phyloP scores from a whole-genome alignment of 805 yeast species.

The Saturnispora besseyi region DNA sequence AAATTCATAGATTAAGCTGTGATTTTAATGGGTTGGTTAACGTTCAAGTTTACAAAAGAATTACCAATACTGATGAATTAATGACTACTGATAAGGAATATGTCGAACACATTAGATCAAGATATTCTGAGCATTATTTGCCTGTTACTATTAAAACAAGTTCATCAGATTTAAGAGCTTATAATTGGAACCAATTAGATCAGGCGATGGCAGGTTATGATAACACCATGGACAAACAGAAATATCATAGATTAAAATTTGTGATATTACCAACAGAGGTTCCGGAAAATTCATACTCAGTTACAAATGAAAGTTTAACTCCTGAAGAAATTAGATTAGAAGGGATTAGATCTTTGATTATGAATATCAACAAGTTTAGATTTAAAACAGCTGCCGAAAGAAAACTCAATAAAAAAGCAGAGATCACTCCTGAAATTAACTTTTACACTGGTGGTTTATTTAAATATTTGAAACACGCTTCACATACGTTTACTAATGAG shows the following conservation, averaged over 20 bases:
- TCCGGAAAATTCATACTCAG: conserved; percentile 40
- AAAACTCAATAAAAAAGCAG: conserved; percentile 32
- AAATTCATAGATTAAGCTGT: conserved; percentile 74
- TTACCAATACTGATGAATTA: conserved; percentile 14
- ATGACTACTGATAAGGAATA: conserved; percentile 27
- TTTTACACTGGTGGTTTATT: conserved; percentile 85
- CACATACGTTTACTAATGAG: conserved; percentile 7
- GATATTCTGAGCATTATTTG: conserved; percentile 62
- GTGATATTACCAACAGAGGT: conserved; percentile 76
- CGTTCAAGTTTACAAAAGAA: conserved; percentile 61
- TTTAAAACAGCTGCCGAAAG: conserved; percentile 37
- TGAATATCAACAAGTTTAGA: conserved; percentile 50
- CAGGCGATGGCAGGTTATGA: conserved; percentile 88
- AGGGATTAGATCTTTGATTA: conserved; percentile 66
- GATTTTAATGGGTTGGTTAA: conserved; percentile 65
- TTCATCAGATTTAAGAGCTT: conserved; percentile 37
- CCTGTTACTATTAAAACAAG: conserved; percentile 47
- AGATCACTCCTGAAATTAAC: conserved; percentile 60
- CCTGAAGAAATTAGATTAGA: conserved; percentile 90
- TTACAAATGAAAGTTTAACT: conserved; percentile 49
- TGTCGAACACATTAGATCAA: conserved; percentile 57
- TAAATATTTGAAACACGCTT: conserved; percentile 41
- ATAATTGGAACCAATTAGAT: conserved; percentile 89
- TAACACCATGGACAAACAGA: conserved; percentile 50
- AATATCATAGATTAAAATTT: conserved; percentile 64